Percentiles rank a stretch among this genome's conserved stretches.
These are phyloP conservation scores for Pythium vanterpoolii DNA, from an alignment of 352 stramenopile genomes.

Conservation along the genomic window DNA sequence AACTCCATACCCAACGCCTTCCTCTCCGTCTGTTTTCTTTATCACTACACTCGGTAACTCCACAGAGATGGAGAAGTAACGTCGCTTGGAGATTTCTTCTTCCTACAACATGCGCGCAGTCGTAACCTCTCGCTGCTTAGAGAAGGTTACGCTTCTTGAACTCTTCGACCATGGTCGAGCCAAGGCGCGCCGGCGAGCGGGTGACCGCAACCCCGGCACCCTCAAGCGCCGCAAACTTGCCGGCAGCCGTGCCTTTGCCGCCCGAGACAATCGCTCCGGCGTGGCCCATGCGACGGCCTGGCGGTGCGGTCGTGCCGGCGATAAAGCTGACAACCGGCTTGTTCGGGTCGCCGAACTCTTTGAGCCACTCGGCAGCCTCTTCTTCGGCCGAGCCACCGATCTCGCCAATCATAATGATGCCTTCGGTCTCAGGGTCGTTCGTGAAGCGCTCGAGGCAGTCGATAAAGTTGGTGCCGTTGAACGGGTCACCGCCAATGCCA, in stretches of 20 bases:
- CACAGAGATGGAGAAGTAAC: no score
- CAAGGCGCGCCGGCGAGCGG: conserved; percentile 95
- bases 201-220: conserved; percentile 95
- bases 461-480: conserved; percentile 99
- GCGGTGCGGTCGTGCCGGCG: conserved; percentile 97
- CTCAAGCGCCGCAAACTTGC: conserved; percentile 97
- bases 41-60: background rate
- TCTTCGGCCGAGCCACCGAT: conserved; percentile 98
- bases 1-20: no score
- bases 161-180: conserved; percentile 95
- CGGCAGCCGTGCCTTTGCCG: conserved; percentile 96
- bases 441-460: conserved; percentile 99
- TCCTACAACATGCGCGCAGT: no score
- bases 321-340: conserved; percentile 99
- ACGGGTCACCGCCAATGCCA: conserved; percentile 99
- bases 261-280: conserved; percentile 98
- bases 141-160: conserved; percentile 79
- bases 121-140: conserved; percentile 8
- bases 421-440: conserved; percentile 98
- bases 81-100: no score
- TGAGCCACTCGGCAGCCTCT: conserved; percentile 98
- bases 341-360: conserved; percentile 95
- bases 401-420: conserved; percentile 99
- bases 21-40: background rate
- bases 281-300: conserved; percentile 98